These are phyloP conservation scores for Candida endomychidarum DNA, from an alignment of 805 yeast genomes.

Conservation along the genomic window DNA sequence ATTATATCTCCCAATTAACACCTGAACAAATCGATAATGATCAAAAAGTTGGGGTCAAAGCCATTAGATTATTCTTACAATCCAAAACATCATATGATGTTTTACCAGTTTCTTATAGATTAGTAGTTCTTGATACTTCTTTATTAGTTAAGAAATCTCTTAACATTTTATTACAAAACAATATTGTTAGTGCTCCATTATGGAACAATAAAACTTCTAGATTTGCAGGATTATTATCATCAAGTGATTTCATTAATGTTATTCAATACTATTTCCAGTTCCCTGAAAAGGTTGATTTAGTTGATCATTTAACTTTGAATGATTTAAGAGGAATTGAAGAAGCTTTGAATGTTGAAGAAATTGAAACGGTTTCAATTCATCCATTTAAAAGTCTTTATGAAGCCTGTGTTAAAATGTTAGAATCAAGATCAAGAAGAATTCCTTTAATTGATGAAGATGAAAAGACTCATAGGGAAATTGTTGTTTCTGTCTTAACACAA, in stretches of 20 bases:
- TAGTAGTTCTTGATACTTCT: constrained; percentile 91
- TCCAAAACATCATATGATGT: constrained; percentile 96
- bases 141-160: constrained; percentile 85
- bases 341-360: constrained; percentile 80
- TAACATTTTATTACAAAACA: constrained; percentile 86
- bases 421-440: constrained; percentile 85
- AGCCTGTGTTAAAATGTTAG: constrained; percentile 90
- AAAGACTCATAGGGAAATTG: constrained; percentile 88
- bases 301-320: constrained; percentile 80
- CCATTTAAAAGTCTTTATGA: constrained; percentile 88
- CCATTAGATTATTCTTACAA: constrained; percentile 79
- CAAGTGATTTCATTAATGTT: constrained; percentile 91
- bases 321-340: constrained; percentile 85
- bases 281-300: constrained; percentile 85
- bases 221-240: constrained; percentile 92
- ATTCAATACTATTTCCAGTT: constrained; percentile 89
- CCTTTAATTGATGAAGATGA: constrained; percentile 95
- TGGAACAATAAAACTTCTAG: constrained; percentile 89
- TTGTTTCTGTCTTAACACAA: constrained; percentile 92
- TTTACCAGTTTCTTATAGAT: constrained; percentile 88
- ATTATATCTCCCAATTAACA: constrained; percentile 40
- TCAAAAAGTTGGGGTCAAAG: constrained; percentile 73
- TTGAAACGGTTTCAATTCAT: constrained; percentile 84
- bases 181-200: constrained; percentile 93
- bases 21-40: constrained; percentile 51